Base-by-base conservation (phyloP, 768 basidiomycete species). In the Kondoa subrosea region DNA sequence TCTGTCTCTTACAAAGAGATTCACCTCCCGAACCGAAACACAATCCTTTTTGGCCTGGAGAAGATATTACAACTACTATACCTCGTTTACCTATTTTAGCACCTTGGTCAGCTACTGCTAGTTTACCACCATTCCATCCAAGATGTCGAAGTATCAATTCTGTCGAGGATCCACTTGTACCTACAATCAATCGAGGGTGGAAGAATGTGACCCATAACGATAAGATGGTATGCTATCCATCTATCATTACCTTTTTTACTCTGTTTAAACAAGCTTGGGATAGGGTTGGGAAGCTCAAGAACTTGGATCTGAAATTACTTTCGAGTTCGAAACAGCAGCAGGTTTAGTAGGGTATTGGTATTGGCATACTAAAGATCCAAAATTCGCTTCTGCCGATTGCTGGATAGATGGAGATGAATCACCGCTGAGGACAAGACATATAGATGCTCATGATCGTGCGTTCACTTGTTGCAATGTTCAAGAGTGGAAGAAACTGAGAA, bases 361-460 rank as follows among this genome's bases (percentile, higher is more conserved):
- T 50, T 69, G 69, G 69, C 56, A 56, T 50, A 69, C 69, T 12
- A 34, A 57, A n/a, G 60, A 59, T 27, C 31, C 30, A 16, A 66
- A 34, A 17, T 69, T 69, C 27, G 69, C 66, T 56, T n/a, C 12
- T 2, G 66, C 67, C 17, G 34, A 34, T 2, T 69, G 69, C 58
- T 65, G 56, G 66, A 57, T 69, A 16, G 69, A 69, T 34, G 66
- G 64, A 33, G 69, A 69, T 34, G 34, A 57, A 4, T 59, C 66
- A 21, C 17, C 33, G 34, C 58, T 66, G 31, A 32, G 69, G 2
- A 29, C 67, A 16, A 4, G 69, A 8, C 64, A 61, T 17, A 32
- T 69, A 25, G 40, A 26, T 15, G 69, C 26, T 17, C 34, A 50
- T 21, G 21, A 21, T 50, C 12, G 40, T 50, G 40, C 8, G 40